Conservation (phyloP, 495 filamentous ascomycete genomes). For the Xylaria grammica region DNA sequence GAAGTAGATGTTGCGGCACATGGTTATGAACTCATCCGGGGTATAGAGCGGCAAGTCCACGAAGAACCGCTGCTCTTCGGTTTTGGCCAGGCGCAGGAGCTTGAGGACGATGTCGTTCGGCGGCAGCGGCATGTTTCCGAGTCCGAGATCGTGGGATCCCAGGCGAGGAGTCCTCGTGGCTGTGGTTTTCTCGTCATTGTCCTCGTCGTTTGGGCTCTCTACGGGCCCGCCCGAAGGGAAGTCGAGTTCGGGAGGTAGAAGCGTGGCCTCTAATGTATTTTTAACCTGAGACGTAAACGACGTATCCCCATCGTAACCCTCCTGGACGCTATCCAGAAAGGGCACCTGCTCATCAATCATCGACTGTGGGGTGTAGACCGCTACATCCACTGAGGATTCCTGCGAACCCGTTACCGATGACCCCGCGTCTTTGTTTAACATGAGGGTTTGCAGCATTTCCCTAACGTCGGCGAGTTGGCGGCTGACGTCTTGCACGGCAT, state of each 20-base stretch:
- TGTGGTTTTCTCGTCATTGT: neutral
- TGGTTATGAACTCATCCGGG: constrained; percentile 58
- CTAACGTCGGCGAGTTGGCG: constrained; percentile 33
- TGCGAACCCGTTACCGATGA: neutral
- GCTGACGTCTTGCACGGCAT: constrained; percentile 33
- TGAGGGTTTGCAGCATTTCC: constrained; percentile 28
- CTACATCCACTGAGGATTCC: constrained; percentile 1
- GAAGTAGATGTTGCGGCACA: constrained; percentile 64
- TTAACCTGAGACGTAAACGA: constrained; percentile 32
- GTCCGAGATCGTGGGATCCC: constrained; percentile 8
- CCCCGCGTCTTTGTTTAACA: constrained; percentile 8
- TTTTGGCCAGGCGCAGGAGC: constrained; percentile 28
- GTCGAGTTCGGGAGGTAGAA: constrained; percentile 21
- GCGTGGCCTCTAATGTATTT: constrained; percentile 24
- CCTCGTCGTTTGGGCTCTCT: neutral
- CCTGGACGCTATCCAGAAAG: constrained; percentile 22
- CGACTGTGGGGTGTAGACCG: constrained; percentile 28
- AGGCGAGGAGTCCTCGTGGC: neutral
- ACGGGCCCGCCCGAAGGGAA: neutral
- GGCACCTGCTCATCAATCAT: constrained; percentile 35
- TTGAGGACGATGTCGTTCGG: constrained; percentile 29
- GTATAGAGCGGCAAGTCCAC: constrained; percentile 40
- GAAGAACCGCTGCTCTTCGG: constrained; percentile 31
- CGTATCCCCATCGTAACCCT: constrained; percentile 31
- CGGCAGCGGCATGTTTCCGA: constrained; percentile 27